Evolutionary conservation across 225 moss, liverwort and hornwort species (phyloP), one percentile per base, ranked within the genome.

Genomic region (Anthoceros angustus): DNA sequence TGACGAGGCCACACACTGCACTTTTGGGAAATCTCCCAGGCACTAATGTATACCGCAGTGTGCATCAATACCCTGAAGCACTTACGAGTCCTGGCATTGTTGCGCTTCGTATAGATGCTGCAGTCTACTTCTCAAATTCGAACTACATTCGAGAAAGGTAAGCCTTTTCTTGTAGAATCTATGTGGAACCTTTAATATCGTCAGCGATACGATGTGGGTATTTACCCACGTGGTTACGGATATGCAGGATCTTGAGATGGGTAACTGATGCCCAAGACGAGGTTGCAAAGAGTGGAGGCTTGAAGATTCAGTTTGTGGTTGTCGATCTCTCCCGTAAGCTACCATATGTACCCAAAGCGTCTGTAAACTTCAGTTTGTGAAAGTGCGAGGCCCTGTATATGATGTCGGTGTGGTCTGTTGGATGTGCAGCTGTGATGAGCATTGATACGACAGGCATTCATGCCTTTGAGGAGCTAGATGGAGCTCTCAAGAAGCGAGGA

Each of bases 51-150:
- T 88, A 88, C 40, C 82, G 86, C 0, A 77, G 86, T 24, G 40
- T 63, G 0, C 15, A 65, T 6, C 80, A 92, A 66, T 88, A 92
- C 62, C 72, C 71, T 2, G 70, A 84, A 10, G 77, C 80, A 21
- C 62, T 63, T 1, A 65, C 42, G 0, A 79, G 80, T 43, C 82
- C 86, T 0, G 86, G 88, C 8, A 74, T 88, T 23, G 75, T 92
- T 10, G 73, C 75, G 25, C 12, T 86, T 5, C 83, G 81, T n/a
- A 67, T 92, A 0, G 88, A 92, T 55, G 71, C 80, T 2, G 62
- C 88, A 45, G 63, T 88, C 32, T 88, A 88, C 74, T 92, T 92
- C 71, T 83, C 92, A 8, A 92, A 92, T 39, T 68, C 84, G 8
- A 71, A 86, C 20, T 88, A 88, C 73, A 42, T 92, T 8, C 74